These are phyloP conservation scores for Solanum piurae DNA, from an alignment of 257 asterid species.

Conservation along the genomic window DNA sequence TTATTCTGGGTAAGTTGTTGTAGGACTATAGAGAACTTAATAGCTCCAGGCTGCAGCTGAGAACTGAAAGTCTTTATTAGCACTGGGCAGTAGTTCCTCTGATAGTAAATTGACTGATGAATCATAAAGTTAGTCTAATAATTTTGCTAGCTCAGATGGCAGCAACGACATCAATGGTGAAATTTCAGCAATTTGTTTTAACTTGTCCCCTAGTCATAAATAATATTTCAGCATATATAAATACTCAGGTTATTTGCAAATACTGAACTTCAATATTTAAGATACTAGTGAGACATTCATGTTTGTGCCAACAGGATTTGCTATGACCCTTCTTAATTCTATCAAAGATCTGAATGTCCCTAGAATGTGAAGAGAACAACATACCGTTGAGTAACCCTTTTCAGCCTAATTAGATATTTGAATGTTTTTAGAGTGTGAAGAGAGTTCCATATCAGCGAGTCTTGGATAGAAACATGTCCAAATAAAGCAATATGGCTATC, in stretches of 20 bases:
- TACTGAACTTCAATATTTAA: not conserved
- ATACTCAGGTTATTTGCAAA: not conserved
- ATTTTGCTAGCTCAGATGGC: not conserved
- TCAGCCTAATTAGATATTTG: not conserved
- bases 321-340: not conserved
- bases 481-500: not conserved
- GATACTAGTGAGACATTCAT: not conserved
- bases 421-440: not conserved
- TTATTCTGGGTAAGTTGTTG: not conserved
- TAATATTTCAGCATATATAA: not conserved
- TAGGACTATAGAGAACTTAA: not conserved
- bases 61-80: no score
- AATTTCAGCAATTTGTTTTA: not conserved
- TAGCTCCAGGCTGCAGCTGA: not conserved
- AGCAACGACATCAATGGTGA: not conserved
- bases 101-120: not conserved
- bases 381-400: not conserved
- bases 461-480: not conserved
- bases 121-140: not conserved
- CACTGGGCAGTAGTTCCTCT: no score
- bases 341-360: not conserved
- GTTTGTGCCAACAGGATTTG: not conserved
- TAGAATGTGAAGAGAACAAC: not conserved
- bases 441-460: no score
- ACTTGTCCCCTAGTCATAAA: not conserved